Conservation (phyloP, 2,329 filamentous ascomycete genomes). For the Westerdykella aurantiaca region DNA sequence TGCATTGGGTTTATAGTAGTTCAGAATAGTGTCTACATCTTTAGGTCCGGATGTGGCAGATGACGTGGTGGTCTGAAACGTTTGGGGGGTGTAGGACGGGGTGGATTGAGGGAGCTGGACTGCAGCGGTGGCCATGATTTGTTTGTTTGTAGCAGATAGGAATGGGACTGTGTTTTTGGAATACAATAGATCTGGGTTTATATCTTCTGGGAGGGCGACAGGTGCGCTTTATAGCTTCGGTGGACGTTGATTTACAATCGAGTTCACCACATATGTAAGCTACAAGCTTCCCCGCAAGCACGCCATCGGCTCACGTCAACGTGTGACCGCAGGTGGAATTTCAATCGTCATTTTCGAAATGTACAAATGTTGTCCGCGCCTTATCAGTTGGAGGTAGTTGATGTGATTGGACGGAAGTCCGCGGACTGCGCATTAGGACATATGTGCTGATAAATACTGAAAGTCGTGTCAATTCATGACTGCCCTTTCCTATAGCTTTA, state of each 20-base stretch:
- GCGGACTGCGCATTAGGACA: neutral
- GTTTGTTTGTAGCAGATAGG: neutral
- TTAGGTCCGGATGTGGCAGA: slow-evolving; percentile 6
- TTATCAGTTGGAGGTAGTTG: too few relatives aligned
- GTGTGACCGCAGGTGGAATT: slow-evolving; percentile 17
- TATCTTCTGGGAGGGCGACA: slow-evolving; percentile 4
- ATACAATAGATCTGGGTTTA: neutral
- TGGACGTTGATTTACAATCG: slow-evolving; percentile 1
- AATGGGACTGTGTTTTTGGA: neutral
- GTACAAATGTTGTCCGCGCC: slow-evolving; percentile 1
- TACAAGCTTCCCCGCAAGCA: slow-evolving; percentile 30
- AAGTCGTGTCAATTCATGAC: too few relatives aligned
- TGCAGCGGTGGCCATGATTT: slow-evolving; percentile 25
- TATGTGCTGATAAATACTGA: slow-evolving; percentile 1
- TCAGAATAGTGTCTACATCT: slow-evolving; percentile 21
- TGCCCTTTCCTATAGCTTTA: too few relatives aligned
- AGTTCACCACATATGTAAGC: slow-evolving; percentile 18
- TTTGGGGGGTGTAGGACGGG: slow-evolving; percentile 14
- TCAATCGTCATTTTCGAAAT: slow-evolving; percentile 2
- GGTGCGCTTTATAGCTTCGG: slow-evolving; percentile 1
- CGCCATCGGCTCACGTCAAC: slow-evolving; percentile 16
- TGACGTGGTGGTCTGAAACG: slow-evolving; percentile 4
- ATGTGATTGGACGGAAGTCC: neutral
- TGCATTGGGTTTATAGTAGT: slow-evolving; percentile 26
- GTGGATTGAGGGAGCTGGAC: slow-evolving; percentile 17